Percentiles rank a stretch among this genome's conserved stretches.
phyloP scores from a whole-genome alignment of 2,329 filamentous ascomycete genomes.

The Botrytis porri region DNA sequence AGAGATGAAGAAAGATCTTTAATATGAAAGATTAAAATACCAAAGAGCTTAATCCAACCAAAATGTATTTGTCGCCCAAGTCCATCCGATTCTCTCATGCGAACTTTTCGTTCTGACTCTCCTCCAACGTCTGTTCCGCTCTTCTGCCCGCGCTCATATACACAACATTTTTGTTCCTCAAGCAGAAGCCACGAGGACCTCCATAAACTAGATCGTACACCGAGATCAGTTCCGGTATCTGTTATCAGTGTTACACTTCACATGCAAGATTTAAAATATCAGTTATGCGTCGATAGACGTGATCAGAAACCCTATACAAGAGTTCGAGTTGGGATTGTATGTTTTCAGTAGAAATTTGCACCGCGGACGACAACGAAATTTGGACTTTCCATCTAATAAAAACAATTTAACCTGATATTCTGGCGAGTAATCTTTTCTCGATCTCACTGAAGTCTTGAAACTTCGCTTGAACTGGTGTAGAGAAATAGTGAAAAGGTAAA shows the following conservation, averaged over 20 bases:
- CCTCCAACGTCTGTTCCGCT: not conserved
- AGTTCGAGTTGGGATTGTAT: not conserved
- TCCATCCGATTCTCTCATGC: not conserved
- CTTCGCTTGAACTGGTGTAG: too few relatives aligned
- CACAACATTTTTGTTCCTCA: not conserved
- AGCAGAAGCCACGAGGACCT: not conserved
- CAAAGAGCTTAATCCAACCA: not conserved
- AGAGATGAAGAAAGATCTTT: not conserved
- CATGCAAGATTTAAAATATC: not conserved
- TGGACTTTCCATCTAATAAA: too few relatives aligned
- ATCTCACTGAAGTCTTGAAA: not conserved
- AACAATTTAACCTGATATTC: too few relatives aligned
- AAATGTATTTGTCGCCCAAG: too few relatives aligned
- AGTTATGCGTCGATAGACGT: not conserved
- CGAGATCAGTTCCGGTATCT: not conserved
- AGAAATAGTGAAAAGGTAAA: too few relatives aligned
- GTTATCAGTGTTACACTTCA: not conserved
- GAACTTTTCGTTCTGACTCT: not conserved
- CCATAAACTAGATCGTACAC: not conserved
- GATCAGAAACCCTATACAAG: not conserved
- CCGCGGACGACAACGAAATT: not conserved
- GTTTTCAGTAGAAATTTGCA: not conserved
- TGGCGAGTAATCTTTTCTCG: not conserved
- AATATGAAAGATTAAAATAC: not conserved
- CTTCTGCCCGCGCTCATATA: not conserved